Percentiles rank a stretch among this genome's conserved stretches.
These are phyloP conservation scores for Botrytis fabae DNA, from an alignment of 2,329 filamentous ascomycete species.

Conservation along the genomic window DNA sequence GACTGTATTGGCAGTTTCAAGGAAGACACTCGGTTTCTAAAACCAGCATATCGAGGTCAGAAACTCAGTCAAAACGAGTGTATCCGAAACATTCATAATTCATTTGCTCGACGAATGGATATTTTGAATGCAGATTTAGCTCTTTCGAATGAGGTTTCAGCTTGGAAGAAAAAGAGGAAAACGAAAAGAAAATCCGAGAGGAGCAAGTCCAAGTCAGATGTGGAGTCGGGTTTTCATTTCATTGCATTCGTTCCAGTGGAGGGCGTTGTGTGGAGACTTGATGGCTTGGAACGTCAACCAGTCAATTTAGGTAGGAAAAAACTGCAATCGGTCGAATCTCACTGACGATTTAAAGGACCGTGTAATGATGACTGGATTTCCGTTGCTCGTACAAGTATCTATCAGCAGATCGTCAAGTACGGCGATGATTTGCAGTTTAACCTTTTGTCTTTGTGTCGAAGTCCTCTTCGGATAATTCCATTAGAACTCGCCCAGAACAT, in stretches of 20 bases:
- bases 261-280: constrained; percentile 82
- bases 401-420: constrained; percentile 65
- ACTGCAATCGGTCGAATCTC: background rate
- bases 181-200: constrained; percentile 43
- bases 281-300: constrained; percentile 76
- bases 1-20: constrained; percentile 72
- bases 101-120: constrained; percentile 79
- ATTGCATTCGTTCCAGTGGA: constrained; percentile 80
- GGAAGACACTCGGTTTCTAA: constrained; percentile 65
- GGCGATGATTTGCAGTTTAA: constrained; percentile 72
- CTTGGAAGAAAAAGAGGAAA: constrained; percentile 42
- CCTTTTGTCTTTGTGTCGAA: constrained; percentile 71
- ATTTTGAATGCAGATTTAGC: constrained; percentile 70
- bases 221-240: constrained; percentile 78
- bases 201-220: constrained; percentile 47
- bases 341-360: constrained; percentile 29
- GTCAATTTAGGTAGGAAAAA: constrained; percentile 55
- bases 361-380: constrained; percentile 62
- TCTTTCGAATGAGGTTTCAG: constrained; percentile 54
- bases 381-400: constrained; percentile 63
- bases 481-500: constrained; percentile 46
- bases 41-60: constrained; percentile 73
- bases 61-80: constrained; percentile 72
- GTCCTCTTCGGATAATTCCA: constrained; percentile 51
- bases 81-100: constrained; percentile 83